These are phyloP conservation scores for Boletus tomentosulus DNA, from an alignment of 768 basidiomycete genomes.

Conservation along the genomic window DNA sequence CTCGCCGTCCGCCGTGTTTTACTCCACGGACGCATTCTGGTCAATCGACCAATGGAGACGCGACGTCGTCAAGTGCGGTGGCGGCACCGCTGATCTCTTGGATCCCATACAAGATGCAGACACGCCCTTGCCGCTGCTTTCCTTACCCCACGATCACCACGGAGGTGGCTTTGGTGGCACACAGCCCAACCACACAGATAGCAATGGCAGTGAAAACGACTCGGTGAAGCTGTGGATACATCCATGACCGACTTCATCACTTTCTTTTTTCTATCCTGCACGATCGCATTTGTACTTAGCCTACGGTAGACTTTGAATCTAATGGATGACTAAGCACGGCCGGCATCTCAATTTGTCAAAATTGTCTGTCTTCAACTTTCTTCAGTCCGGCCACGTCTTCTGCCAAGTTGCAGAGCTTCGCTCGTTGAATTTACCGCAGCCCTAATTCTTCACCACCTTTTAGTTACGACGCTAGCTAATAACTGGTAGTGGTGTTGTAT, in stretches of 20 bases:
- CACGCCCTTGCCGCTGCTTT: slow-evolving; percentile 6
- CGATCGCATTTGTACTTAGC: no score
- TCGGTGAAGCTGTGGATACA: slow-evolving; percentile 13
- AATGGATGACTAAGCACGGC: slow-evolving; percentile 18
- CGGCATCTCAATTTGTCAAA: background rate
- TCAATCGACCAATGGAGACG: slow-evolving; percentile 24
- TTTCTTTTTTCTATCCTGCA: background rate
- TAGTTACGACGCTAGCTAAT: background rate
- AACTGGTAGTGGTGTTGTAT: slow-evolving; percentile 3
- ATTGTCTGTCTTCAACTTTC: no score
- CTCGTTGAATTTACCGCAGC: no score
- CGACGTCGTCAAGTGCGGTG: slow-evolving; percentile 8
- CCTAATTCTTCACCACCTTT: background rate
- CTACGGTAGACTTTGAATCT: background rate
- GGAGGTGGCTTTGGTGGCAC: background rate
- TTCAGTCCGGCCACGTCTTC: background rate
- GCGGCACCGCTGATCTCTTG: slow-evolving; percentile 7
- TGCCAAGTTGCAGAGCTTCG: no score
- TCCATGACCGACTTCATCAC: background rate
- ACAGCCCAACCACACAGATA: background rate
- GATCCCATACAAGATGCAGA: slow-evolving; percentile 17
- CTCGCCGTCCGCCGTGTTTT: slow-evolving; percentile 18
- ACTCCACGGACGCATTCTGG: slow-evolving; percentile 17
- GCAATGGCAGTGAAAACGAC: slow-evolving; percentile 7
- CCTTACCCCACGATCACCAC: slow-evolving; percentile 3